A percentile compares a stretch with the other conserved stretches of the same genome.
Conservation (phyloP, 352 stramenopile species). For the Halophytophthora batemanensis region DNA sequence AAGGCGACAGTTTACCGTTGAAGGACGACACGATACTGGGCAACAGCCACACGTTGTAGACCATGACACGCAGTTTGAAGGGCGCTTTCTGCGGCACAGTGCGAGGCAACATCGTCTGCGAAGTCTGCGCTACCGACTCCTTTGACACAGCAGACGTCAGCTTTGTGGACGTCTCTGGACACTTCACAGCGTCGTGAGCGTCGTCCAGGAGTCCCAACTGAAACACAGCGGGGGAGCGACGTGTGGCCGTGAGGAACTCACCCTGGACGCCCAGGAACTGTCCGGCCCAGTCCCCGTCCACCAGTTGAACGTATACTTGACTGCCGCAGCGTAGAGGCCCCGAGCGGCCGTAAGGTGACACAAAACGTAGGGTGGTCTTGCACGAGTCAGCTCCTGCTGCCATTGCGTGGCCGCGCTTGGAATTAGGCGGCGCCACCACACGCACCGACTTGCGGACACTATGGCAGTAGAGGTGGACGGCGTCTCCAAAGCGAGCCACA, state of each 20-base stretch:
- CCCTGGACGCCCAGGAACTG: constrained; percentile 48
- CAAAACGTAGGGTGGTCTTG: constrained; percentile 43
- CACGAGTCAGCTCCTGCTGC: constrained; percentile 26
- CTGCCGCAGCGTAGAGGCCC: constrained; percentile 45
- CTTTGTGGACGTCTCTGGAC: constrained; percentile 7
- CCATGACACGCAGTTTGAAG: constrained; percentile 54
- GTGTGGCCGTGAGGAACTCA: constrained; percentile 46
- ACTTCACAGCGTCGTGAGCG: constrained; percentile 3
- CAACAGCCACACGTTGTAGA: constrained; percentile 76
- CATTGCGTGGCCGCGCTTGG: constrained; percentile 58
- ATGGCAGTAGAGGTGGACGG: constrained; percentile 49
- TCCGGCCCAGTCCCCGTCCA: constrained; percentile 43
- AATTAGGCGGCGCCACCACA: constrained; percentile 40
- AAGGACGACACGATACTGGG: constrained; percentile 55
- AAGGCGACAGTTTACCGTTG: constrained; percentile 63
- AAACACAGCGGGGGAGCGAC: constrained; percentile 45
- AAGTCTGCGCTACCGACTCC: not conserved
- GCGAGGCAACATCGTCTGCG: not conserved
- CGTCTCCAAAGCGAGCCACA: constrained; percentile 46
- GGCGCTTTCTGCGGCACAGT: constrained; percentile 3
- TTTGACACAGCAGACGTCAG: not conserved
- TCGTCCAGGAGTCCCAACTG: constrained; percentile 10
- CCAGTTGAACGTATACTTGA: constrained; percentile 52
- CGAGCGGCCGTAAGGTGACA: constrained; percentile 50
- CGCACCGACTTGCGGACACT: constrained; percentile 43